Evolutionary conservation across 768 basidiomycete species (phyloP).

Genomic region (Cyathus striatus): DNA sequence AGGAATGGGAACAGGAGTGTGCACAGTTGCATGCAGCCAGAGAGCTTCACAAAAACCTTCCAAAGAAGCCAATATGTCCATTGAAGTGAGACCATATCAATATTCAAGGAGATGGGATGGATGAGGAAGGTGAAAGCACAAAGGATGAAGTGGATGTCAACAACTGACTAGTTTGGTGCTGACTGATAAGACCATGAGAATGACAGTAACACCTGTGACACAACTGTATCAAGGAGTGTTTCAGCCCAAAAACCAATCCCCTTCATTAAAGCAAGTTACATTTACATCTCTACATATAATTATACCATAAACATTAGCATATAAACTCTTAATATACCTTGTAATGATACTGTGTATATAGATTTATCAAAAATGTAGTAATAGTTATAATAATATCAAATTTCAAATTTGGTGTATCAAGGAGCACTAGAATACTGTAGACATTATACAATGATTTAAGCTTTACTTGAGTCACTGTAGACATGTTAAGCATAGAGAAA

Average conservation of each 20-base stretch:
- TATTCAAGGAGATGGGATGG: constrained; percentile 1
- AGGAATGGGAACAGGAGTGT: constrained; percentile 1
- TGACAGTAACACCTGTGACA: no score
- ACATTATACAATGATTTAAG: no score
- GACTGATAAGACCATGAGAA: no score
- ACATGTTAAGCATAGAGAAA: no score
- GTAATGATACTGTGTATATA: background rate
- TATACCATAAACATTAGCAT: background rate
- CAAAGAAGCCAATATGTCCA: constrained; percentile 5
- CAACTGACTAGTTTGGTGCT: no score
- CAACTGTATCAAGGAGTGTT: no score
- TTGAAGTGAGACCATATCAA: background rate
- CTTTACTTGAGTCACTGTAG: no score
- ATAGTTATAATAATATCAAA: background rate
- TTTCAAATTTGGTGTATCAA: background rate
- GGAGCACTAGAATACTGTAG: background rate
- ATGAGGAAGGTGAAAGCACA: no score
- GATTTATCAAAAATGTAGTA: background rate
- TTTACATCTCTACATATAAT: no score
- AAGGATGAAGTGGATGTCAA: background rate
- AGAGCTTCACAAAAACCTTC: constrained; percentile 3
- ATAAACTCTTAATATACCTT: background rate
- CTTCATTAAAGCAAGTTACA: background rate
- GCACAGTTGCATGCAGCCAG: background rate
- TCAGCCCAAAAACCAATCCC: constrained; percentile 2